A percentile compares a stretch with the other conserved stretches of the same genome.
Evolutionary conservation across 306 rosid species (phyloP).

Genomic region (barrel medic (Medicago truncatula)): DNA sequence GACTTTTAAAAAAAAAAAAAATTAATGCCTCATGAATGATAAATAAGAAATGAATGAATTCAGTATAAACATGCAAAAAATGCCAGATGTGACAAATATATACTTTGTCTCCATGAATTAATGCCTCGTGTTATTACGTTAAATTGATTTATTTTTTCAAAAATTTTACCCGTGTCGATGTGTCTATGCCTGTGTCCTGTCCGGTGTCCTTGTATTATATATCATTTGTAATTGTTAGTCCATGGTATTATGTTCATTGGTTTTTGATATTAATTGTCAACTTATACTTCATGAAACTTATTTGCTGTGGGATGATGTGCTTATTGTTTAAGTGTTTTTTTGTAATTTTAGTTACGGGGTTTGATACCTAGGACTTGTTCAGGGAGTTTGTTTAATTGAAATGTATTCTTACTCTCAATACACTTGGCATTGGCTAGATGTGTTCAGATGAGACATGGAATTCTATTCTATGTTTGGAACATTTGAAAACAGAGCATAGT

Average conservation of each 20-base stretch:
- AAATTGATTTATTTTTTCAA: too few species aligned
- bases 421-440: not conserved
- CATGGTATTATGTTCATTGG: constrained; percentile 17
- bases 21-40: constrained; percentile 15
- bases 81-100: constrained; percentile 2
- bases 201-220: constrained; percentile 1
- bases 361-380: constrained; percentile 1
- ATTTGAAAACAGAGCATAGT: not conserved
- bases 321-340: constrained; percentile 19
- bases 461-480: constrained; percentile 18
- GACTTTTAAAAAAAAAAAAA: too few species aligned
- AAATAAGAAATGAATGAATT: constrained; percentile 23
- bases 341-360: not conserved
- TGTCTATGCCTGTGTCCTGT: too few species aligned
- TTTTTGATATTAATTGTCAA: constrained; percentile 29
- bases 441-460: constrained; percentile 1
- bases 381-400: constrained; percentile 25
- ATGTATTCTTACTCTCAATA: constrained; percentile 8
- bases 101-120: constrained; percentile 1
- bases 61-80: constrained; percentile 6
- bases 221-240: not conserved
- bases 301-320: constrained; percentile 25
- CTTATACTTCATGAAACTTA: constrained; percentile 4
- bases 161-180: too few species aligned
- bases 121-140: too few species aligned